Conservation (phyloP, 805 yeast species). For the Danielozyma ontarioensis region DNA sequence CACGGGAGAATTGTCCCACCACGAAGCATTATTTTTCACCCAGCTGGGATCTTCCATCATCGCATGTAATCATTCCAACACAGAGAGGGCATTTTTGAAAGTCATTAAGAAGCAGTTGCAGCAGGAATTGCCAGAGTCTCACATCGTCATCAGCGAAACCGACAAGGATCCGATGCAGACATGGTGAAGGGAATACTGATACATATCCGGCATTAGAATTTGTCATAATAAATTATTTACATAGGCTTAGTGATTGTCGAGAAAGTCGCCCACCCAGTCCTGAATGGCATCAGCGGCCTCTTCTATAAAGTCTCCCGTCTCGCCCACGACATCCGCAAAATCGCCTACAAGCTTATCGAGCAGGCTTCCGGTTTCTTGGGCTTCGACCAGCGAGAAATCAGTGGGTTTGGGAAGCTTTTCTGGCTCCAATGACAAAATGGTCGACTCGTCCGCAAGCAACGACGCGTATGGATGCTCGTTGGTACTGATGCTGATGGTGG, state of each 20-base stretch:
- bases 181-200: slow-evolving; percentile 5
- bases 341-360: slow-evolving; percentile 9
- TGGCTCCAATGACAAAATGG: slow-evolving; percentile 9
- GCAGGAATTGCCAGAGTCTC: slow-evolving; percentile 36
- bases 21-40: slow-evolving; percentile 68
- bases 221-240: not conserved
- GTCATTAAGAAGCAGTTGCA: slow-evolving; percentile 47
- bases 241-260: slow-evolving; percentile 1
- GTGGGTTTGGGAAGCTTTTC: slow-evolving; percentile 21
- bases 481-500: slow-evolving; percentile 13
- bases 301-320: slow-evolving; percentile 10
- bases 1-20: slow-evolving; percentile 95
- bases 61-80: slow-evolving; percentile 84
- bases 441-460: slow-evolving; percentile 18
- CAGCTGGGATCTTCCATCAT: slow-evolving; percentile 72
- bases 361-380: slow-evolving; percentile 2
- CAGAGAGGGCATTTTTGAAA: slow-evolving; percentile 79
- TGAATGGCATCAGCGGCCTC: slow-evolving; percentile 11
- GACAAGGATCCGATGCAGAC: slow-evolving; percentile 61
- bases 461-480: slow-evolving; percentile 21
- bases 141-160: slow-evolving; percentile 46
- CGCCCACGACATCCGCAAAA: slow-evolving; percentile 11
- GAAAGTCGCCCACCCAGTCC: slow-evolving; percentile 11
- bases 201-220: too few species aligned
- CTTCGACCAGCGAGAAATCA: slow-evolving; percentile 10